Percentiles rank a stretch among this genome's conserved stretches.
Conservation (phyloP, 345 rosid species). For the Sapria himalayana region DNA sequence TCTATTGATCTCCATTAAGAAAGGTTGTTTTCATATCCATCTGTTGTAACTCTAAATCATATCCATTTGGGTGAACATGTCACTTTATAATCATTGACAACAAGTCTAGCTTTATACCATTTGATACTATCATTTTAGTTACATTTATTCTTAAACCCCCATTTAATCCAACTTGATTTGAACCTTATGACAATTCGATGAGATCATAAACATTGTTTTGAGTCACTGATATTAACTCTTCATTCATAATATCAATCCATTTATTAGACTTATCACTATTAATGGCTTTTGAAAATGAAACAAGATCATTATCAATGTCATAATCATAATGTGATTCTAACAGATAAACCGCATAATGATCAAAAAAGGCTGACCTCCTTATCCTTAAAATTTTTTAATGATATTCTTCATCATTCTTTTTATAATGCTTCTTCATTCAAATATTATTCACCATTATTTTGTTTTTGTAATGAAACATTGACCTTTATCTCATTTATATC, state of each 20-base stretch:
- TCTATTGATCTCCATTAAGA: too few species aligned
- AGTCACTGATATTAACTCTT: background rate
- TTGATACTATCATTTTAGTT: background rate
- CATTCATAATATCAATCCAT: background rate
- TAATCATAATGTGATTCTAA: background rate
- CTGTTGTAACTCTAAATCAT: background rate
- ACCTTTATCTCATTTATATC: background rate
- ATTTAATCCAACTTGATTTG: too few species aligned
- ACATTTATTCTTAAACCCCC: background rate
- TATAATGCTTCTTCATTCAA: background rate
- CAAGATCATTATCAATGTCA: background rate
- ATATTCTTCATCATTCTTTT: too few species aligned
- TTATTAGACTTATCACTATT: background rate
- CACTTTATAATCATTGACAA: background rate
- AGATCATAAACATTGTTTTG: too few species aligned
- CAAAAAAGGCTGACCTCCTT: too few species aligned
- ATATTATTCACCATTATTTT: background rate
- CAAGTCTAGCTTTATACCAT: background rate
- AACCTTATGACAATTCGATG: too few species aligned
- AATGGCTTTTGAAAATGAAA: background rate
- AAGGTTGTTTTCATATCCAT: background rate
- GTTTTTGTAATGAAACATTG: background rate
- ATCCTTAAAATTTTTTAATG: too few species aligned
- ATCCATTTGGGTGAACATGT: background rate
- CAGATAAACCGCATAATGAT: background rate